Percentiles rank a stretch among this genome's conserved stretches.
Conservation (phyloP, 306 rosid genomes). For the Acmispon strigosus region DNA sequence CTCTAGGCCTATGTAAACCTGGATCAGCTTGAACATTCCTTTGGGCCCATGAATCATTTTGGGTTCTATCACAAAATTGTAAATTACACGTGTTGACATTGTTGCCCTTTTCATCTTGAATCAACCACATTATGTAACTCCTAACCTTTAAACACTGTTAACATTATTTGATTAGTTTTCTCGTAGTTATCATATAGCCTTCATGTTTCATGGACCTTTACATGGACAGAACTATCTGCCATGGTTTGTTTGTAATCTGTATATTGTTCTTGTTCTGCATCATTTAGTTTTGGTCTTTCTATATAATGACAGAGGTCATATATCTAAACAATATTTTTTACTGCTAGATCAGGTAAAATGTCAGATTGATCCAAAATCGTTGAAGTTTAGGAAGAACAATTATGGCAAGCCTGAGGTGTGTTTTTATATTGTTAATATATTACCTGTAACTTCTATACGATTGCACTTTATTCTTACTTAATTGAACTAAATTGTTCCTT, state of each 20-base stretch:
- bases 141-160: background rate
- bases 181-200: background rate
- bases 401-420: constrained; percentile 89
- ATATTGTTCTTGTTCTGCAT: background rate
- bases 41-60: no score
- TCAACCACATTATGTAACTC: background rate
- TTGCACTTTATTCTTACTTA: background rate
- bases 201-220: constrained; percentile 5
- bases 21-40: no score
- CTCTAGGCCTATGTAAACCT: no score
- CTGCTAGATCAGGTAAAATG: constrained; percentile 60
- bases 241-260: background rate
- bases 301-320: background rate
- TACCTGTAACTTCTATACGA: background rate
- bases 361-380: constrained; percentile 55
- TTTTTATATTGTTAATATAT: constrained; percentile 9
- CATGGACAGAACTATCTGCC: background rate
- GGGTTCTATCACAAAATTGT: no score
- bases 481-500: constrained; percentile 1
- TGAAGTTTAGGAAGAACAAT: constrained; percentile 63
- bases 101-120: background rate
- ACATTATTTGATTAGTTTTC: constrained; percentile 1
- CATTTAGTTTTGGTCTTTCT: constrained; percentile 9
- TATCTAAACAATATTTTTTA: constrained; percentile 36
- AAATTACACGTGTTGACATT: background rate